phyloP scores from a whole-genome alignment of 306 rosid genomes.

The Rubus idaeus region DNA sequence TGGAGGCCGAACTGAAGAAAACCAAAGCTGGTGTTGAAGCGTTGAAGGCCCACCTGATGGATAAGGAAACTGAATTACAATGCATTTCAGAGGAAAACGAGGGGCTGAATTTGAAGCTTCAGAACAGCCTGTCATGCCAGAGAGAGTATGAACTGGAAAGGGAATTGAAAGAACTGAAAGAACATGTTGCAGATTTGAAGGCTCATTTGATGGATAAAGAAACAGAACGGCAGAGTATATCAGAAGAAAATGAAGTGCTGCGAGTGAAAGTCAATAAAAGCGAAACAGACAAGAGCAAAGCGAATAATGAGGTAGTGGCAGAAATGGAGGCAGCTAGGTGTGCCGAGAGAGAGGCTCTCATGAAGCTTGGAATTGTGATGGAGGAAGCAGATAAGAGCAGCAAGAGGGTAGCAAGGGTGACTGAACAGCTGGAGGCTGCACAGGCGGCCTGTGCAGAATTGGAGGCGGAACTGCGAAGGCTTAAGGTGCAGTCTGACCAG shows the following conservation, averaged over 20 bases:
- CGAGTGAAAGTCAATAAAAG: slow-evolving; percentile 54
- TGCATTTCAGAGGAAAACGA: slow-evolving; percentile 88
- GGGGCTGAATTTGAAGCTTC: slow-evolving; percentile 53
- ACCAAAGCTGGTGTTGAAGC: slow-evolving; percentile 62
- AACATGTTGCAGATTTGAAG: slow-evolving; percentile 47
- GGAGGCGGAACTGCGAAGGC: slow-evolving; percentile 79
- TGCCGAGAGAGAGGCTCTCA: slow-evolving; percentile 55
- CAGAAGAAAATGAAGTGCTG: slow-evolving; percentile 76
- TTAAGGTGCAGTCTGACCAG: slow-evolving; percentile 90
- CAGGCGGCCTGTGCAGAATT: slow-evolving; percentile 67
- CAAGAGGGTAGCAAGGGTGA: slow-evolving; percentile 61
- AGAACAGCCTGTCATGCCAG: slow-evolving; percentile 38
- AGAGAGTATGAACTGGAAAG: slow-evolving; percentile 50
- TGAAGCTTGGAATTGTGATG: slow-evolving; percentile 68
- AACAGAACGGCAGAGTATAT: slow-evolving; percentile 68
- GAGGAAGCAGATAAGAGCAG: slow-evolving; percentile 74
- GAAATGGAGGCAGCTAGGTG: slow-evolving; percentile 59
- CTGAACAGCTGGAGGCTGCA: slow-evolving; percentile 77
- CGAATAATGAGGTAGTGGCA: slow-evolving; percentile 38
- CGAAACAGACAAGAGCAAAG: slow-evolving; percentile 37
- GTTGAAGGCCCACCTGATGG: slow-evolving; percentile 82
- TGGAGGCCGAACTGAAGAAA: slow-evolving; percentile 53
- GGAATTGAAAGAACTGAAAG: slow-evolving; percentile 58
- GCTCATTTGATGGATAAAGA: slow-evolving; percentile 80
- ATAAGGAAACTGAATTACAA: slow-evolving; percentile 91